These are phyloP conservation scores for Colletotrichum tabaci DNA, from an alignment of 2,329 filamentous ascomycete species.

Conservation along the genomic window DNA sequence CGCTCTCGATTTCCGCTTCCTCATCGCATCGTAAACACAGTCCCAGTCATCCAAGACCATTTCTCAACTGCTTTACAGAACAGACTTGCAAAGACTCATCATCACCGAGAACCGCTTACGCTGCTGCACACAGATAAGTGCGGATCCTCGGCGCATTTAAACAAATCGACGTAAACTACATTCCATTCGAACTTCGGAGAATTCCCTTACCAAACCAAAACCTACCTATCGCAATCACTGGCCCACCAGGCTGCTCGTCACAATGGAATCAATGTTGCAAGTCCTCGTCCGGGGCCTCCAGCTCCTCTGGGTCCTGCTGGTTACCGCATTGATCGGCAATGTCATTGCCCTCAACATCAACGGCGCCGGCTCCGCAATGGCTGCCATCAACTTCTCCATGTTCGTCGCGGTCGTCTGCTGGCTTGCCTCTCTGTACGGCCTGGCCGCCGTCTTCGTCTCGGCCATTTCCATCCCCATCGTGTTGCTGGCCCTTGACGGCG, in stretches of 20 bases:
- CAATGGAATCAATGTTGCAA: constrained; percentile 58
- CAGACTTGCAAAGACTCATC: constrained; percentile 5
- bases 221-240: neutral
- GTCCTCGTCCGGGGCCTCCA: constrained; percentile 64
- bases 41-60: constrained; percentile 6
- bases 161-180: constrained; percentile 3
- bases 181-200: neutral
- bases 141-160: neutral
- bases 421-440: constrained; percentile 75
- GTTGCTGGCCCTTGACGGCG: constrained; percentile 69
- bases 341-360: constrained; percentile 67
- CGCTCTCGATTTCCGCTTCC: neutral
- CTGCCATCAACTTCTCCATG: constrained; percentile 76
- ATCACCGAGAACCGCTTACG: constrained; percentile 8
- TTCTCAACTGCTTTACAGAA: neutral
- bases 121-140: constrained; percentile 16
- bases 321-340: constrained; percentile 71
- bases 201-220: neutral
- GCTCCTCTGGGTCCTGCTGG: constrained; percentile 67
- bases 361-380: constrained; percentile 58
- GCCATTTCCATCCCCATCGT: constrained; percentile 66
- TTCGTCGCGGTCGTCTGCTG: constrained; percentile 78
- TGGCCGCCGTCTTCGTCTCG: constrained; percentile 69
- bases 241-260: constrained; percentile 42
- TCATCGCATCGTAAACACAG: constrained; percentile 16